These are phyloP conservation scores for Nelumbo lutea DNA, from an alignment of 164 flowering plant genomes.

Conservation along the genomic window DNA sequence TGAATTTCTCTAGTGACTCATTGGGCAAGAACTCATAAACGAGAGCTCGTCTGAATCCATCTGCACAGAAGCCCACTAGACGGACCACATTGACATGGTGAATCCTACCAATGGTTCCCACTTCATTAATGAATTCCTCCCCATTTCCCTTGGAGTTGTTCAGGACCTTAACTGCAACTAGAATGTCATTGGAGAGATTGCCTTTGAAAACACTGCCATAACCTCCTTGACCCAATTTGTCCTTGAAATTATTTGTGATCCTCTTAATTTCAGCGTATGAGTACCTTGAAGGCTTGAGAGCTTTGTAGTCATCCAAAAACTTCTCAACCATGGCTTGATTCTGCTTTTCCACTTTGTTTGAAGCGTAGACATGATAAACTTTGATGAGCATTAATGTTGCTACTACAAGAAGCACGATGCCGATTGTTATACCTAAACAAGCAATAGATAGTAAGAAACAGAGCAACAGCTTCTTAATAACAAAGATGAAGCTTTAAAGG, in stretches of 20 bases:
- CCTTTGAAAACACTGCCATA: conserved; percentile 15
- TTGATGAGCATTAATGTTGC: neutral
- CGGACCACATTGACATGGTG: conserved; percentile 3
- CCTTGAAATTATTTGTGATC: conserved; percentile 12
- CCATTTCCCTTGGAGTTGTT: conserved; percentile 12
- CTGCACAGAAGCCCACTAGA: neutral
- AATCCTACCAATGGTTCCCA: neutral
- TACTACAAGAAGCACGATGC: neutral
- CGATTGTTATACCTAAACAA: neutral
- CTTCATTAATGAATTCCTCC: conserved; percentile 19
- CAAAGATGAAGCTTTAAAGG: neutral
- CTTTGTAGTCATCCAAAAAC: conserved; percentile 16
- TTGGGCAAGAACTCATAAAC: neutral
- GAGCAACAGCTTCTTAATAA: neutral
- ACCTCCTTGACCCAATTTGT: conserved; percentile 17
- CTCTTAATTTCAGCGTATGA: conserved; percentile 17
- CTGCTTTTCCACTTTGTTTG: conserved; percentile 7
- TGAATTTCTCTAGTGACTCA: neutral
- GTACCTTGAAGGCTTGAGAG: conserved; percentile 12
- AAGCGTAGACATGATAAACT: neutral
- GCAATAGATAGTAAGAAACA: neutral
- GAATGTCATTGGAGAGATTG: conserved; percentile 13
- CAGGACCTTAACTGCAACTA: conserved; percentile 20
- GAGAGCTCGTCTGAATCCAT: conserved; percentile 6
- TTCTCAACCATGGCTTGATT: conserved; percentile 1